Conservation (phyloP, 2,329 filamentous ascomycete genomes). For the Neopestalotiopsis sp. region DNA sequence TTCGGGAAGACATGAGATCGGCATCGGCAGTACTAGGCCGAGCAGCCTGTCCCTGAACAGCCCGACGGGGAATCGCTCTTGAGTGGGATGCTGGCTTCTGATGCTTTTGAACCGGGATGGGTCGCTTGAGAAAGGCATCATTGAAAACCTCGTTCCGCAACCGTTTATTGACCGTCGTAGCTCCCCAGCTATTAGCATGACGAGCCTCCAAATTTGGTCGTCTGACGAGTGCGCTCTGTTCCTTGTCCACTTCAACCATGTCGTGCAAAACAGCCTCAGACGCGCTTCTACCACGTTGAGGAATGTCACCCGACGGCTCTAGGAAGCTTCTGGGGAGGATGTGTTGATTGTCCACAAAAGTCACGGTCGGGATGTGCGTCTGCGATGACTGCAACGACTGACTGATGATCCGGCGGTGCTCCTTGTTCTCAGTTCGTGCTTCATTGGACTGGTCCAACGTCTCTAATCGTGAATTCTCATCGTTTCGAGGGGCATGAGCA, state of each 20-base stretch:
- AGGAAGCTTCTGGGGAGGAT: constrained; percentile 89
- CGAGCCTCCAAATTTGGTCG: constrained; percentile 58
- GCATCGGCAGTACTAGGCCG: constrained; percentile 51
- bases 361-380: constrained; percentile 82
- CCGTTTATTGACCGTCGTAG: constrained; percentile 87
- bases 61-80: constrained; percentile 65
- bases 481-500: constrained; percentile 40
- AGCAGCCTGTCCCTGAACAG: constrained; percentile 48
- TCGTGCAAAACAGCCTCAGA: constrained; percentile 38
- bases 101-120: constrained; percentile 80
- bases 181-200: constrained; percentile 78
- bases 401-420: constrained; percentile 58
- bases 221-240: constrained; percentile 19
- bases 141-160: constrained; percentile 90
- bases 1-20: constrained; percentile 22
- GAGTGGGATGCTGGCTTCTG: constrained; percentile 68
- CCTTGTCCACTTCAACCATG: constrained; percentile 26
- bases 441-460: constrained; percentile 22
- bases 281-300: constrained; percentile 42
- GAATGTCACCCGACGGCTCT: constrained; percentile 51
- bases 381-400: constrained; percentile 75
- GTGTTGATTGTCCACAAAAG: constrained; percentile 92
- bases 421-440: constrained; percentile 30
- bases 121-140: constrained; percentile 86
- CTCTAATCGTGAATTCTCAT: constrained; percentile 24